Percentiles rank a stretch among this genome's conserved stretches.
phyloP scores from a whole-genome alignment of 257 asterid genomes.

The Handroanthus guayacan region DNA sequence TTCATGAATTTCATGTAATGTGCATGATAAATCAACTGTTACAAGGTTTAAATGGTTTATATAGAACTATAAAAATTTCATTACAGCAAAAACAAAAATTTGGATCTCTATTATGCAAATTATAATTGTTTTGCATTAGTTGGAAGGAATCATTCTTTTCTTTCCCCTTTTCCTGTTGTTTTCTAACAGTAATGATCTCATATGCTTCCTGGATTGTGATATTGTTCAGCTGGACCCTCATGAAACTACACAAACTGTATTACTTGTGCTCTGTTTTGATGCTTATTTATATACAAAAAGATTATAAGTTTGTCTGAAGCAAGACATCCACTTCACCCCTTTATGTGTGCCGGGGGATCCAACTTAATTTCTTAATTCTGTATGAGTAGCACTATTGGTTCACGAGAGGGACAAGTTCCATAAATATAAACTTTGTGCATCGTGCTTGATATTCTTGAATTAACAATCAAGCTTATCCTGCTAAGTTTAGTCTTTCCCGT shows the following conservation, averaged over 20 bases:
- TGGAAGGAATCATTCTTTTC: background rate
- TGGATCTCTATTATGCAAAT: background rate
- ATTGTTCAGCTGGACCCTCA: background rate
- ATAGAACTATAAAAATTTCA: background rate
- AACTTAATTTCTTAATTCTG: background rate
- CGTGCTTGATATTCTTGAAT: constrained; percentile 9
- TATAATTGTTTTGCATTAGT: background rate
- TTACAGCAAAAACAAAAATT: background rate
- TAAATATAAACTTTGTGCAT: constrained; percentile 7
- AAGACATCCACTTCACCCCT: background rate
- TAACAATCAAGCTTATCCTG: background rate
- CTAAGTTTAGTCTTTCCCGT: too few relatives aligned
- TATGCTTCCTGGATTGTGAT: background rate
- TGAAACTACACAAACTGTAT: background rate
- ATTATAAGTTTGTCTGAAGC: background rate
- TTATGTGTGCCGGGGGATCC: background rate
- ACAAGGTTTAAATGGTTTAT: background rate
- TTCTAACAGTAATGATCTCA: background rate
- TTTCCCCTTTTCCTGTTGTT: background rate
- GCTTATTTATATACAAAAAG: background rate
- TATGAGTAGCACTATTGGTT: constrained; percentile 19
- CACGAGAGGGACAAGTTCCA: constrained; percentile 23
- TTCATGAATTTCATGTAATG: constrained; percentile 13
- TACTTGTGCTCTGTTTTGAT: background rate
- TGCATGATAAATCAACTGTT: constrained; percentile 7